phyloP scores from a whole-genome alignment of 352 stramenopile genomes.

The Globisporangium ultimum region DNA sequence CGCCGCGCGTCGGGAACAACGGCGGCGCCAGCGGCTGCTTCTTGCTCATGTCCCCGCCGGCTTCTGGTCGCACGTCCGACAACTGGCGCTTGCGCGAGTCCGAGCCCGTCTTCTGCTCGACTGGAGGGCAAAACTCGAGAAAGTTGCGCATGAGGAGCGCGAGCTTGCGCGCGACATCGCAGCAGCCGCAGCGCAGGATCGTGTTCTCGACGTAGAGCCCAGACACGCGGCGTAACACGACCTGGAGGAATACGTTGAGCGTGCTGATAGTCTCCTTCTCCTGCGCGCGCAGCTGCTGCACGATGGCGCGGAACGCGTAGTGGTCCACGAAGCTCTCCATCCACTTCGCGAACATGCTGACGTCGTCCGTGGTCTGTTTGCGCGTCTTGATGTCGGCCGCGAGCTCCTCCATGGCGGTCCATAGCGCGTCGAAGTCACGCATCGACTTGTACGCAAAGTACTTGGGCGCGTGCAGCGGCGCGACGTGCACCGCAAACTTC shows the following conservation, averaged over 20 bases:
- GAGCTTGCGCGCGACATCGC: conserved; percentile 45
- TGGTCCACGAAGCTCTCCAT: conserved; percentile 71
- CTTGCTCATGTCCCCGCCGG: conserved; percentile 16
- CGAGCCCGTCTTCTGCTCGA: conserved; percentile 4
- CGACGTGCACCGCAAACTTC: conserved; percentile 69
- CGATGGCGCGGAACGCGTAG: conserved; percentile 63
- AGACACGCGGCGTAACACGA: conserved; percentile 62
- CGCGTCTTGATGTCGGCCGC: conserved; percentile 47
- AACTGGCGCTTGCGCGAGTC: conserved; percentile 50
- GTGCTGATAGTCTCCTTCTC: conserved; percentile 74
- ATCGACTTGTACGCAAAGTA: conserved; percentile 87
- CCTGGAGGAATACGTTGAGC: conserved; percentile 70
- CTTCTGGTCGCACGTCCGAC: conserved; percentile 45
- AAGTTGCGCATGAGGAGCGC: conserved; percentile 65
- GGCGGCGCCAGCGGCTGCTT: conserved; percentile 2
- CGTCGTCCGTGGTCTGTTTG: conserved; percentile 8
- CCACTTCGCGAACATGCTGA: conserved; percentile 66
- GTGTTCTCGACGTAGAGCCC: conserved; percentile 53
- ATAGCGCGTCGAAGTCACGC: conserved; percentile 70
- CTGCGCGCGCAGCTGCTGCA: conserved; percentile 52
- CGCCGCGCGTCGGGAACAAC: conserved; percentile 31
- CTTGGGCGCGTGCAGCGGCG: conserved; percentile 26
- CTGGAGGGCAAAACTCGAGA: conserved; percentile 37
- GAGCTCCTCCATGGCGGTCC: conserved; percentile 53
- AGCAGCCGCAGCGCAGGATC: conserved; percentile 52